Evolutionary conservation across 805 yeast genomes (phyloP).

Genomic region (Ogataea corticis): DNA sequence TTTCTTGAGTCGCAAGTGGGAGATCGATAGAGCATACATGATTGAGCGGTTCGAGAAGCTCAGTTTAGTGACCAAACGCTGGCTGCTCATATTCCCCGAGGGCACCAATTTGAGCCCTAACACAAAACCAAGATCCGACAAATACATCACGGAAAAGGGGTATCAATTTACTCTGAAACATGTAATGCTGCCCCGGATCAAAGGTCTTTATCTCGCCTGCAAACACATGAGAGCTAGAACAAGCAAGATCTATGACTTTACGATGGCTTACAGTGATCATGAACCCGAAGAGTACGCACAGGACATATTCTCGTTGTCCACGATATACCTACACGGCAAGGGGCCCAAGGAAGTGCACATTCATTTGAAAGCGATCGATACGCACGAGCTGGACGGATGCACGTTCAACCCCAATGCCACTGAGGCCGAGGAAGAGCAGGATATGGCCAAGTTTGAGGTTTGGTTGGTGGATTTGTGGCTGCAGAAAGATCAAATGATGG

Average conservation of each 20-base stretch:
- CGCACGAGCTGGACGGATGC: slow-evolving; percentile 36
- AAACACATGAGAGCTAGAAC: slow-evolving; percentile 53
- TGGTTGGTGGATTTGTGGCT: slow-evolving; percentile 80
- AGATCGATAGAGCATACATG: slow-evolving; percentile 62
- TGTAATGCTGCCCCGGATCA: slow-evolving; percentile 76
- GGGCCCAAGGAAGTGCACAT: slow-evolving; percentile 70
- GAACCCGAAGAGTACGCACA: slow-evolving; percentile 69
- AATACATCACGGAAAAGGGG: slow-evolving; percentile 54
- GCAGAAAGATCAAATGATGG: slow-evolving; percentile 74
- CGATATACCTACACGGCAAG: slow-evolving; percentile 64
- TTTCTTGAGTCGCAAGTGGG: slow-evolving; percentile 86
- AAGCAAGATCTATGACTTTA: slow-evolving; percentile 71
- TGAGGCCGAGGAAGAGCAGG: slow-evolving; percentile 40
- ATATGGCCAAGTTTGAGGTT: slow-evolving; percentile 53
- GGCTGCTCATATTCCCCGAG: slow-evolving; percentile 85
- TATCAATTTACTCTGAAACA: slow-evolving; percentile 51
- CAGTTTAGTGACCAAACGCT: slow-evolving; percentile 45
- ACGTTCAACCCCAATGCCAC: slow-evolving; percentile 44
- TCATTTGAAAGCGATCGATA: slow-evolving; percentile 56
- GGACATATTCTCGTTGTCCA: slow-evolving; percentile 63
- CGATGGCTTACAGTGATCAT: slow-evolving; percentile 81
- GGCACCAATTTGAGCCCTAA: slow-evolving; percentile 82
- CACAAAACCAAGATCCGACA: slow-evolving; percentile 58
- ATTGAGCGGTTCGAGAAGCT: slow-evolving; percentile 52
- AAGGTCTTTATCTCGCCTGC: slow-evolving; percentile 74